Conservation (phyloP, 179 eudicot species). For the Drosera spatulata region DNA sequence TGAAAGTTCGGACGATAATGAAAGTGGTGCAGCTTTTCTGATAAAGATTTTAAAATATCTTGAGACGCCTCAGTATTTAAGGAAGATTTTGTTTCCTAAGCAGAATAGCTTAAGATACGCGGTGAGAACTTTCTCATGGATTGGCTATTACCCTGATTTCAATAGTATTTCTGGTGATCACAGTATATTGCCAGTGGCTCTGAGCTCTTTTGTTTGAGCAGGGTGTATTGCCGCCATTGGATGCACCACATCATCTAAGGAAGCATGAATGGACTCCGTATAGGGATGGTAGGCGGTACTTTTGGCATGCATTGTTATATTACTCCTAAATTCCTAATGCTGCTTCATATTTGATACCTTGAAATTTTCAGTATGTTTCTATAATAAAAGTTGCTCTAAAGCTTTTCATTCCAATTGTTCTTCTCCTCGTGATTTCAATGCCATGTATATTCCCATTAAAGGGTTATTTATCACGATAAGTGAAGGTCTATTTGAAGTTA, state of each 20-base stretch:
- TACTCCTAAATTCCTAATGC: neutral
- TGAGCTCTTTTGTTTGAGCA: slow-evolving; percentile 11
- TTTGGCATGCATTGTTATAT: no score
- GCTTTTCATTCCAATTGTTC: no score
- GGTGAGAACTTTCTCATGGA: slow-evolving; percentile 29
- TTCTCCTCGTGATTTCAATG: no score
- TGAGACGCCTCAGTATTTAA: slow-evolving; percentile 90
- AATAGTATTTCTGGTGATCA: neutral
- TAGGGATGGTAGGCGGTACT: slow-evolving; percentile 54
- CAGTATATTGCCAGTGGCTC: neutral
- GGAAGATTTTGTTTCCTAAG: slow-evolving; percentile 57
- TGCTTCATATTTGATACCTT: no score
- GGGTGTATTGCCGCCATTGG: slow-evolving; percentile 96
- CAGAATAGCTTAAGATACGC: slow-evolving; percentile 74
- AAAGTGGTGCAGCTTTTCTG: slow-evolving; percentile 78
- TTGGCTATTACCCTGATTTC: neutral
- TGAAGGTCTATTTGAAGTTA: no score
- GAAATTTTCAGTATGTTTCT: no score
- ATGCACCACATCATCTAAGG: slow-evolving; percentile 97
- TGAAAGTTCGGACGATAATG: slow-evolving; percentile 37
- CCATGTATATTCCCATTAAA: no score
- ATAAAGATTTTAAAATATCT: slow-evolving; percentile 71
- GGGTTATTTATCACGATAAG: no score
- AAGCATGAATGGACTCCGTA: slow-evolving; percentile 97
- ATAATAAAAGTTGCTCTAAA: no score